A percentile compares a stretch with the other conserved stretches of the same genome.
phyloP scores from a whole-genome alignment of 2,329 filamentous ascomycete genomes.

The Cercospora nicotianae region DNA sequence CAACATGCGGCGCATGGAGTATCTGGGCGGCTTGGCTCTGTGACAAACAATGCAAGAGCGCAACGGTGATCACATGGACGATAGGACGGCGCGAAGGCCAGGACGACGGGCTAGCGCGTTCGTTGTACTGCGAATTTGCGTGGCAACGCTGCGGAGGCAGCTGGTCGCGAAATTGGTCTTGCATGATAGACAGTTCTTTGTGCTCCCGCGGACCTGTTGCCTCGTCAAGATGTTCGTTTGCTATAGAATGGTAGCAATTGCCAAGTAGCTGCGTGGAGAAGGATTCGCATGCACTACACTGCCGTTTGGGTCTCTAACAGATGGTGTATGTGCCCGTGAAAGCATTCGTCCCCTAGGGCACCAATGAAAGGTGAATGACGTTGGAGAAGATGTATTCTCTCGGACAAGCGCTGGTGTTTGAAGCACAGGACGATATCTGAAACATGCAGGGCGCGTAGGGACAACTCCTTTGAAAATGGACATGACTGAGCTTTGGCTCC shows the following conservation, averaged over 20 bases:
- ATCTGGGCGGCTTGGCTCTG: slow-evolving; percentile 14
- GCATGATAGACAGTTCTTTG: background rate
- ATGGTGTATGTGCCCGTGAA: background rate
- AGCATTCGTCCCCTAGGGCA: background rate
- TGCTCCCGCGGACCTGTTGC: background rate
- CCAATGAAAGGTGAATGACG: background rate
- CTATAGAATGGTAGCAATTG: background rate
- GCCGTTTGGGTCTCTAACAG: background rate
- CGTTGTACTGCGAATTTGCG: background rate
- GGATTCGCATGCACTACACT: background rate
- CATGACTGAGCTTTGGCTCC: background rate
- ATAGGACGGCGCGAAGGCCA: background rate
- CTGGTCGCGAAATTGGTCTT: background rate
- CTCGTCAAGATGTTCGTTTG: background rate
- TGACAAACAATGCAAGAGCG: slow-evolving; percentile 3
- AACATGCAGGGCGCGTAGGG: slow-evolving; percentile 2
- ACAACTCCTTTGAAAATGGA: background rate
- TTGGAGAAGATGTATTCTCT: background rate
- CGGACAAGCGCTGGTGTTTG: background rate
- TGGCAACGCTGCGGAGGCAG: background rate
- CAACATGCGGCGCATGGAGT: slow-evolving; percentile 14
- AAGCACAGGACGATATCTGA: background rate
- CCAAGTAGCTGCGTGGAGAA: background rate
- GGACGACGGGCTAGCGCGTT: background rate
- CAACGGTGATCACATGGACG: background rate